Evolutionary conservation across 352 stramenopile species (phyloP).

Genomic region (Phytophthora nicotianae): DNA sequence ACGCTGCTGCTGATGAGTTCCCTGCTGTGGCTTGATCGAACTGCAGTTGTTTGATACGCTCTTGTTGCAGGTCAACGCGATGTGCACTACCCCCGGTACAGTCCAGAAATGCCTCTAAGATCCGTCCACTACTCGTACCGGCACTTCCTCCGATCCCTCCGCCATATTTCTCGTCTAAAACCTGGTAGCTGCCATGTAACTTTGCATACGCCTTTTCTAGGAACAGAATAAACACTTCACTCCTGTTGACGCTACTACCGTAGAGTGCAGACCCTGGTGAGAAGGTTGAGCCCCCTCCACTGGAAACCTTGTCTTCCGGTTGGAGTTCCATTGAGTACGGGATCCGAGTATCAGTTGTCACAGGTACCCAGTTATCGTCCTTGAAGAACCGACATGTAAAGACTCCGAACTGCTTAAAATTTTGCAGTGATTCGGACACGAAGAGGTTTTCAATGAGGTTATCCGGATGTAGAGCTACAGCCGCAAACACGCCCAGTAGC

Average conservation of each 20-base stretch:
- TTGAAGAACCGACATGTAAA: slow-evolving; percentile 94
- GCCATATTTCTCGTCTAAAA: slow-evolving; percentile 46
- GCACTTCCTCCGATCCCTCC: slow-evolving; percentile 39
- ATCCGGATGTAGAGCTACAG: slow-evolving; percentile 77
- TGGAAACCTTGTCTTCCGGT: slow-evolving; percentile 38
- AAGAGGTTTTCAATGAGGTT: slow-evolving; percentile 93
- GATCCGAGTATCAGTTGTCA: slow-evolving; percentile 89
- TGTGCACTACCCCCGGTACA: slow-evolving; percentile 87
- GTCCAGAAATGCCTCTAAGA: slow-evolving; percentile 88
- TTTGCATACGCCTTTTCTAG: slow-evolving; percentile 93
- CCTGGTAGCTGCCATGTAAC: slow-evolving; percentile 80
- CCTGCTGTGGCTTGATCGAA: slow-evolving; percentile 30
- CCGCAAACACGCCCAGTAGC: slow-evolving; percentile 86
- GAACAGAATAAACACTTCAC: slow-evolving; percentile 88
- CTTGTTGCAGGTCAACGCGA: slow-evolving; percentile 71
- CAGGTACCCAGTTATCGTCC: slow-evolving; percentile 85
- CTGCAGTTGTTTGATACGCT: slow-evolving; percentile 38
- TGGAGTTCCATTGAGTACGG: slow-evolving; percentile 65
- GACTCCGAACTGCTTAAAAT: slow-evolving; percentile 84
- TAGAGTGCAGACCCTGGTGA: slow-evolving; percentile 66
- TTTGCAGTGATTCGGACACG: slow-evolving; percentile 77
- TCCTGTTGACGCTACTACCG: slow-evolving; percentile 71
- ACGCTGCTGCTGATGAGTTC: slow-evolving; percentile 20
- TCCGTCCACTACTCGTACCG: slow-evolving; percentile 55
- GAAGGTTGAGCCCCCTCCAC: slow-evolving; percentile 15